Conservation (phyloP, 2,329 filamentous ascomycete species). For the Didymosphaeria variabile region DNA sequence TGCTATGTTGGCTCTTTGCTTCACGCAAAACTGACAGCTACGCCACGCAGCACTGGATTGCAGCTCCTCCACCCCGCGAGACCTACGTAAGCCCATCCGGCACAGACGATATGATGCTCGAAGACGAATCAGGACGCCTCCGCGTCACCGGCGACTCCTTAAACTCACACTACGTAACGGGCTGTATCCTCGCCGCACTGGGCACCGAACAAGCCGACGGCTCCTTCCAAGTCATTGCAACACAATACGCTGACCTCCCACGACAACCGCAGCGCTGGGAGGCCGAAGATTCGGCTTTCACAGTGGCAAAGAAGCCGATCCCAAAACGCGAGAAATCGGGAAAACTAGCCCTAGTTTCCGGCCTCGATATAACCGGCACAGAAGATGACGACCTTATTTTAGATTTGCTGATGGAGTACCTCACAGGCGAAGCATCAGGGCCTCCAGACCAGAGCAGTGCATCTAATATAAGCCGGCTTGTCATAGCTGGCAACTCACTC, state of each 20-base stretch:
- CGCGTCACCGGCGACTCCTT: conserved; percentile 77
- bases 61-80: conserved; percentile 77
- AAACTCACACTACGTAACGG: conserved; percentile 79
- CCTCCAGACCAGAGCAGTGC: conserved; percentile 66
- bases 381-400: conserved; percentile 78
- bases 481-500: conserved; percentile 93
- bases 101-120: conserved; percentile 80
- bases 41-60: conserved; percentile 78
- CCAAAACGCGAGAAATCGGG: conserved; percentile 59
- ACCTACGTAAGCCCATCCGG: conserved; percentile 76
- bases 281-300: conserved; percentile 61
- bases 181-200: conserved; percentile 92
- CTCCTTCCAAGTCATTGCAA: conserved; percentile 90
- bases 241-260: conserved; percentile 86
- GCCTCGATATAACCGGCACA: conserved; percentile 81
- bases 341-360: conserved; percentile 90
- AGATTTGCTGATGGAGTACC: conserved; percentile 82
- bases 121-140: conserved; percentile 93
- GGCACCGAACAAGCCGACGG: conserved; percentile 93
- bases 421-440: conserved; percentile 81
- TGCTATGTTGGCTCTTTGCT: conserved; percentile 9
- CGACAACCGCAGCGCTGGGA: conserved; percentile 84
- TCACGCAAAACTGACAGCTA: conserved; percentile 18
- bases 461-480: conserved; percentile 78
- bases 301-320: conserved; percentile 46